Evolutionary conservation across 2,329 filamentous ascomycete species (phyloP), one percentile per base, ranked within the genome.

Genomic region (Claviceps humidiphila): DNA sequence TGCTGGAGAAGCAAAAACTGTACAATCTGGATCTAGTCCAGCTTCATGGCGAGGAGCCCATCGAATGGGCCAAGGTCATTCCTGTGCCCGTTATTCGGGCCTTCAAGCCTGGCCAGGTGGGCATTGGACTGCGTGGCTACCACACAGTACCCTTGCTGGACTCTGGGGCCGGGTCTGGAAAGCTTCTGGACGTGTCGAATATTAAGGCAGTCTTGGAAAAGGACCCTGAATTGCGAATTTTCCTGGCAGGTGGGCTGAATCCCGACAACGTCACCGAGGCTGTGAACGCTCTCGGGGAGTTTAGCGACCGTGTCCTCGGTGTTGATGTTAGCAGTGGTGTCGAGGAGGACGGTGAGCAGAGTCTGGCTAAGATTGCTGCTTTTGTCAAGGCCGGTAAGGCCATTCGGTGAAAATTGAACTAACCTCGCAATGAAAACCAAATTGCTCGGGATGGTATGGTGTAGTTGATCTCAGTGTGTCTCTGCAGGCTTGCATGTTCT

Each of bases 311-410:
- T 54, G 79, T 96, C 13, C 72, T 89, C 38, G 90, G 85, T 2
- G 86, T 98, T 3, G 93, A 98, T 71, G 88, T 95, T 20, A 95
- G 89, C 67, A 95, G 88, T 62, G 94, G 94, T 0, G 89, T 98
- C 2, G 93, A 97, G 69, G 82, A 81, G 39, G 78, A 85, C 59
- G 91, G 89, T 2, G 74, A 81, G 63, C 93, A 98, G 68, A 86
- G 84, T 66, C 61, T 91, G 53, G 78, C 81, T 17, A 94, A 85
- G 71, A 97, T 98, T 59, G 73, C 74, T 57, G 80, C 77, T 4
- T 98, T 98, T 68, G 74, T 97, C 42, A 77, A 80, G 63, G 81
- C 82, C 39, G 87, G 83, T 0, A 93, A 93, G 66, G 67, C 69
- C 37, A 71, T 79, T 53, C 68, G 73, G 62, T 77, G 73, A 59